Evolutionary conservation across 1,284 basidiomycete species (phyloP), one percentile per base, ranked within the genome.

Genomic region (Xanthoconium separans): DNA sequence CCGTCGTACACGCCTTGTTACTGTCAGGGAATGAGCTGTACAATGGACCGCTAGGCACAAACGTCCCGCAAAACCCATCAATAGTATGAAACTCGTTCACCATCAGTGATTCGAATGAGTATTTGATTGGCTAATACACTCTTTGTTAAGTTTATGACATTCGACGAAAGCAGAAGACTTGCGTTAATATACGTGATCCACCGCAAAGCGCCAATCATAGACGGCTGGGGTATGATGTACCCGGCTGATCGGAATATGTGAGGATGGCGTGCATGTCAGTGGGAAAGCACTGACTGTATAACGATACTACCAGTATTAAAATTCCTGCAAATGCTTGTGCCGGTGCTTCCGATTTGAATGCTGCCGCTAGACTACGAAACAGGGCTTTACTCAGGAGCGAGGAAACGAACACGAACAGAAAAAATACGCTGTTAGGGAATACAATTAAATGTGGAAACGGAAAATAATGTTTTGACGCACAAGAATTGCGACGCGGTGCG

Each of bases 181-280:
- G 79, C 83, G 55, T 86, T 84, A 31, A 85, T 75, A 46, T 78
- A 85, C 3, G 79, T 79, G 37, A 87, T 80, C 86, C 87, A 89
- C 20, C 75, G 73, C 51, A 89, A 68, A 3, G 81, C 83, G 11
- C 80, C 81, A 16, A 84, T 81, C 82, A 88, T 87, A 27, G 73
- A 75, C 1, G 80, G 77, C 62, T 79, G 75, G 0, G 80, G 79
- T 56, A 82, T 77, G 3, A 70, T 63, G 47, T 78, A 81, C 12
- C 79, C 75, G 53, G 58, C 52, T 66, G 40, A 46, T 43, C 13
- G 18, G 18, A 45, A 39, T 15, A 6, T 2, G 12, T 55, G n/a
- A 67, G 52, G 4, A 44, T 16, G 20, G 34, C 15, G 4, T 9
- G 8, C 12, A 18, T 37, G 18, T 2, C 9, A 22, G 8, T 8